Base-by-base conservation (phyloP, 2,329 filamentous ascomycete species). In the Diaporthe ilicicola region DNA sequence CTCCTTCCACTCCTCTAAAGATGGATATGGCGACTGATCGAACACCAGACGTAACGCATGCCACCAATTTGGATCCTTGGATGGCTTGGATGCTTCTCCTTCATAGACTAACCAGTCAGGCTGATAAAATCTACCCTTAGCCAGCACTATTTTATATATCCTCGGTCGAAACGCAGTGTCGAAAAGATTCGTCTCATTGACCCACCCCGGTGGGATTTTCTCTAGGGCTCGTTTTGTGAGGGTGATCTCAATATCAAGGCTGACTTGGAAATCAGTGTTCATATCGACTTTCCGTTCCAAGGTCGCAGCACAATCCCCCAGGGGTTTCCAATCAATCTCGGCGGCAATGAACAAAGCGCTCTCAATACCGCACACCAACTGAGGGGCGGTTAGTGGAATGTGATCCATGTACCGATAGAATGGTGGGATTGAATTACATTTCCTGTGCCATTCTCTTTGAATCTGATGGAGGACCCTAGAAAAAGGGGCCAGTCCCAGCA, bases 131-230 rank as follows among this genome's bases (percentile, higher is more conserved):
- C 44, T 64, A 2, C 61, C 61, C 29, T 64, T 64, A 10, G 61
- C n/a, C 2, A 64, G 59, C 42, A 34, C 10, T 37, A 64, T 24
- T 24, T 27, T 37, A 39, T 37, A 51, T 2, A 17, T 65, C 32
- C 22, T 65, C 51, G 61, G 32, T 39, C 19, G 29, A 22, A 51
- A 65, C 17, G 61, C 61, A 39, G 46, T 22, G 17, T 65, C 61
- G 22, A 51, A 2, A n/a, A 51, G 61, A 27, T 22, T 42, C 44
- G n/a, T 12, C 61, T 65, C 61, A 12, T 27, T 51, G 8, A 65
- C 13, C n/a, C 15, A 12, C 5, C 15, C 44, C 12, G 29, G 44
- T 15, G 37, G 10, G 37, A 24, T 51, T 1, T n/a, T 19, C 9
- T 17, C 0, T 19, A 64, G 29, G 4, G 9, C 5, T 19, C 46